phyloP scores from a whole-genome alignment of 2,329 filamentous ascomycete species.

The Talaromyces funiculosus region DNA sequence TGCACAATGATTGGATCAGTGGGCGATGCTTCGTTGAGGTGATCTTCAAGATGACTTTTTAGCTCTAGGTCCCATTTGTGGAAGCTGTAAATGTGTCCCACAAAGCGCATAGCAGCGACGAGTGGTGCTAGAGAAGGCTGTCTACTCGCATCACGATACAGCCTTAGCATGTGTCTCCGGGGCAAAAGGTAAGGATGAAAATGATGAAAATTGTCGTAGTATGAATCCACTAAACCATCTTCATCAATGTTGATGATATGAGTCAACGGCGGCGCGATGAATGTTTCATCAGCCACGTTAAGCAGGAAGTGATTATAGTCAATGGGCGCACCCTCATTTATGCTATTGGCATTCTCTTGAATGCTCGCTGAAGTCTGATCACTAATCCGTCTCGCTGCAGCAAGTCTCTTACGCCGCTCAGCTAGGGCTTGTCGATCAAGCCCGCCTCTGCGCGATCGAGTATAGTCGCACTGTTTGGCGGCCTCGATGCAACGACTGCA shows the following conservation, averaged over 20 bases:
- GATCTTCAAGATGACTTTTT: constrained; percentile 17
- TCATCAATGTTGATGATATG: constrained; percentile 13
- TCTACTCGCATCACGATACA: constrained; percentile 5
- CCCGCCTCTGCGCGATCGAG: constrained; percentile 43
- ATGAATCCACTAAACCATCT: constrained; percentile 21
- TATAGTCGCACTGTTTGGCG: constrained; percentile 44
- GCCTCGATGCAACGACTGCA: constrained; percentile 40
- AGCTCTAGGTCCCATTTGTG: constrained; percentile 18
- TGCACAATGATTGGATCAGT: constrained; percentile 22
- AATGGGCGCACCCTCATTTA: not conserved
- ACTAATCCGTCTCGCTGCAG: not conserved
- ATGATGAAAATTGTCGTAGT: constrained; percentile 29
- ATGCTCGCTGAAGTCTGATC: not conserved
- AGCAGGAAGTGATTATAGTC: not conserved
- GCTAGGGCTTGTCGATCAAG: constrained; percentile 19
- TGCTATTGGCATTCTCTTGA: not conserved
- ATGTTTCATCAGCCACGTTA: not conserved
- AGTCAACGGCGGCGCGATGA: not conserved
- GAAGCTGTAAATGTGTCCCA: constrained; percentile 23
- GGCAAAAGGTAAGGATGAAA: constrained; percentile 28
- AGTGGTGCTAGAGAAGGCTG: constrained; percentile 19
- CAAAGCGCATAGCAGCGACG: constrained; percentile 24
- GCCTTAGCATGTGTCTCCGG: constrained; percentile 14
- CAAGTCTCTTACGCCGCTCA: constrained; percentile 19
- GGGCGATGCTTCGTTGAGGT: constrained; percentile 7